Percentiles rank a stretch among this genome's conserved stretches.
These are phyloP conservation scores for Exophiala lecanii-corni DNA, from an alignment of 2,329 filamentous ascomycete species.

Conservation along the genomic window DNA sequence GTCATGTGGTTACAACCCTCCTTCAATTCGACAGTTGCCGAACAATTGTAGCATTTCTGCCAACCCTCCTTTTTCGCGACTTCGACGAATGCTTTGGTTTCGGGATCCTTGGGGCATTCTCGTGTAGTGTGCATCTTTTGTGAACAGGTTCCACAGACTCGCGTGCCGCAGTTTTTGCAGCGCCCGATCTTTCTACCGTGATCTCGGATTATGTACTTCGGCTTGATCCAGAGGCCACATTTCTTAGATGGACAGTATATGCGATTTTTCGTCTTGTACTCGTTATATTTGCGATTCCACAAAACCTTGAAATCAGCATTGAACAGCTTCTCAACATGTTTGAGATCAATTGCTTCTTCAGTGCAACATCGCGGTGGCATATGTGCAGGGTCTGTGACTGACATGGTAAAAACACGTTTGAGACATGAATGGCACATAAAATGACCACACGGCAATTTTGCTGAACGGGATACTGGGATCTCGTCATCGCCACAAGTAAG, in stretches of 20 bases:
- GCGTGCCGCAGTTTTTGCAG: conserved; percentile 67
- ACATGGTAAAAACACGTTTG: conserved; percentile 68
- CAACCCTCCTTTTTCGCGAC: conserved; percentile 68
- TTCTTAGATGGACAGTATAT: conserved; percentile 69
- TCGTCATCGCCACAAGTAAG: conserved; percentile 67
- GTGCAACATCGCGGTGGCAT: conserved; percentile 86
- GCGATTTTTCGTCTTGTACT: conserved; percentile 68
- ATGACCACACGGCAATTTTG: conserved; percentile 72
- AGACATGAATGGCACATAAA: conserved; percentile 76
- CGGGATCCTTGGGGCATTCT: conserved; percentile 60
- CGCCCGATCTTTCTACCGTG: conserved; percentile 60
- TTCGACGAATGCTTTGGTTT: conserved; percentile 45
- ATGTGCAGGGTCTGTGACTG: conserved; percentile 68
- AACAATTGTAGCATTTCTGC: conserved; percentile 76
- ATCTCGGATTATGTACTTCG: conserved; percentile 60
- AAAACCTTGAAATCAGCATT: conserved; percentile 66
- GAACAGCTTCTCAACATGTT: conserved; percentile 72
- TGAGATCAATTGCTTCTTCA: conserved; percentile 65
- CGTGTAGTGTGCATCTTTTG: conserved; percentile 65
- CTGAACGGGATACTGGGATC: conserved; percentile 57
- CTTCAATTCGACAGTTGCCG: conserved; percentile 69
- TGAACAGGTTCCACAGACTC: conserved; percentile 70
- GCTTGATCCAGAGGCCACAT: conserved; percentile 78
- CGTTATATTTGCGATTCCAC: conserved; percentile 77
- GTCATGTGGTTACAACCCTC: conserved; percentile 87